Evolutionary conservation across 2,329 filamentous ascomycete species (phyloP), one percentile per base, ranked within the genome.

Genomic region (Immersiporthe knoxdaviesiana): DNA sequence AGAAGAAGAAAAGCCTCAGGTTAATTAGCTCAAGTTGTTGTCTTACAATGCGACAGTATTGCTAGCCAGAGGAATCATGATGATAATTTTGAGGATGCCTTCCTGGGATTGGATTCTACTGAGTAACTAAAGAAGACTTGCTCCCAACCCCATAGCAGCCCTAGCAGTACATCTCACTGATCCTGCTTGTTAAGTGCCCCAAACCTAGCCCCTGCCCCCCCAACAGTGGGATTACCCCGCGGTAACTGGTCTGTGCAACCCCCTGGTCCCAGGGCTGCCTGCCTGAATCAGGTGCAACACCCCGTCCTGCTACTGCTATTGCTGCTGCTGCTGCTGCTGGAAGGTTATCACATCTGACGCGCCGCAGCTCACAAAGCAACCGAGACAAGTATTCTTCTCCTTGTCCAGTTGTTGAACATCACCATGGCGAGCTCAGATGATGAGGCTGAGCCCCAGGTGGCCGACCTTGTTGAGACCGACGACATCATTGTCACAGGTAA

Each of bases 401-500:
- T 24, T 47, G 39, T 12, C 14, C 41, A 8, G 39, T 2, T n/a
- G 16, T 63, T 47, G 12, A 35, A 62, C 44, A 58, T 66, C 24
- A 63, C 74, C 70, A 85, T 84, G 79, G 75, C 80, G 62, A 75
- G 79, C 67, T 73, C 78, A 59, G 73, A 73, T 56, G 67, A 72
- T 27, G 60, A 74, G 27, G 73, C 84, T 65, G 74, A 81, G 65
- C 73, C 74, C 41, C 87, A 83, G 75, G 85, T 87, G 72, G 79
- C 80, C 65, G 72, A 79, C 70, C 84, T 85, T 79, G 81, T 81
- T 67, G 79, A 79, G 69, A 78, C 83, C 72, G 84, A 82, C 47
- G 79, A 79, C 63, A 74, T 83, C 66, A 77, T 88, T 61, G 84
- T 88, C 59, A 79, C 77, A 79, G 84, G 85, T 86, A 72, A 58